Conservation (phyloP, 257 asterid species). For the Leptodermis oblonga region DNA sequence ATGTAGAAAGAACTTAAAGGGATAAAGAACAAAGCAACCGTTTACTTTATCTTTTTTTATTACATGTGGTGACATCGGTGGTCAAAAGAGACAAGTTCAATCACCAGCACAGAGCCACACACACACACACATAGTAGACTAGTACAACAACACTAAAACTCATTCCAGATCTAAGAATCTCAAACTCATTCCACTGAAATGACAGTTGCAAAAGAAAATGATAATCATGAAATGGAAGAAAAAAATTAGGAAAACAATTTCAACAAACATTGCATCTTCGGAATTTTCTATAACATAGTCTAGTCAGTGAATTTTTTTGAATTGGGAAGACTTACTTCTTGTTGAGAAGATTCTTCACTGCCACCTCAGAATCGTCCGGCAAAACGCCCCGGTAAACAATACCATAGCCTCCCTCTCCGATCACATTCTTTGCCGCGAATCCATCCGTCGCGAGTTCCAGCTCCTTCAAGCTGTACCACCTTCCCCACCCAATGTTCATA, state of each 20-base stretch:
- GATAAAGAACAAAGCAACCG: conserved; percentile 34
- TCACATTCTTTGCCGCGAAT: conserved; percentile 54
- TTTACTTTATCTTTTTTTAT: conserved; percentile 25
- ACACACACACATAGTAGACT: conserved; percentile 1
- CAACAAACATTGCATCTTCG: neutral
- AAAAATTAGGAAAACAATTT: neutral
- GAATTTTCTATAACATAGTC: no score
- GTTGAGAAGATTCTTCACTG: conserved; percentile 72
- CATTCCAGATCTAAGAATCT: conserved; percentile 50
- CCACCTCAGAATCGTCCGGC: conserved; percentile 59
- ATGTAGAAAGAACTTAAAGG: neutral
- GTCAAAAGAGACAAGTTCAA: conserved; percentile 30
- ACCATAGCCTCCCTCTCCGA: conserved; percentile 93
- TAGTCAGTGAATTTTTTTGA: neutral
- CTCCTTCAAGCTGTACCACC: conserved; percentile 66
- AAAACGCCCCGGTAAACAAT: conserved; percentile 67
- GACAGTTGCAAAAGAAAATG: conserved; percentile 17
- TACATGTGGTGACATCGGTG: neutral
- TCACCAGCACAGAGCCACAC: conserved; percentile 12
- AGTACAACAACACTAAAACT: no score
- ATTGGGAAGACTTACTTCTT: conserved; percentile 49
- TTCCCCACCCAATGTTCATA: conserved; percentile 65
- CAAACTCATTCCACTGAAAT: conserved; percentile 25
- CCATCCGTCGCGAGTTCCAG: conserved; percentile 61
- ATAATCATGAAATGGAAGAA: neutral